A percentile compares a stretch with the other conserved stretches of the same genome.
phyloP scores from a whole-genome alignment of 805 yeast genomes.

The Candida glaebosa region DNA sequence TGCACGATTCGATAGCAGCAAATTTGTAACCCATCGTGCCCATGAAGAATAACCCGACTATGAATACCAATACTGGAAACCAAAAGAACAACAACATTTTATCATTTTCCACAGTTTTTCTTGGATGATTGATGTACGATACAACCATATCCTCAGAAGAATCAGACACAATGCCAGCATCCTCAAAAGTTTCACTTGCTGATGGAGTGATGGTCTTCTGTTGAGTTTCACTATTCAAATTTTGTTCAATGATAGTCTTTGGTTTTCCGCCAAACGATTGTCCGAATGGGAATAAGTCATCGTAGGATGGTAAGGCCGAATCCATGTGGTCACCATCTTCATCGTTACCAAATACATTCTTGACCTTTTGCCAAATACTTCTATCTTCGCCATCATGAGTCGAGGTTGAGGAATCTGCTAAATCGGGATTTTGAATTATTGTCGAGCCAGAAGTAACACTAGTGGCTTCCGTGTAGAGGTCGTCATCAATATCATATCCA shows the following conservation, averaged over 20 bases:
- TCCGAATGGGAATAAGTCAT: slow-evolving; percentile 67
- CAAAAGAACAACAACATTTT: slow-evolving; percentile 86
- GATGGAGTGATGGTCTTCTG: slow-evolving; percentile 5
- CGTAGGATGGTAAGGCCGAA: slow-evolving; percentile 60
- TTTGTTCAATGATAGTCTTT: slow-evolving; percentile 30
- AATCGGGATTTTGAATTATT: slow-evolving; percentile 3
- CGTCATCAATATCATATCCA: slow-evolving; percentile 9
- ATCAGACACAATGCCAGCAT: slow-evolving; percentile 34
- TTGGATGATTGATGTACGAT: slow-evolving; percentile 39
- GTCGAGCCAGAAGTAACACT: slow-evolving; percentile 4
- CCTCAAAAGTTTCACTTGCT: slow-evolving; percentile 18
- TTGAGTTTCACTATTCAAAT: slow-evolving; percentile 19
- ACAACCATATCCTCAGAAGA: slow-evolving; percentile 43
- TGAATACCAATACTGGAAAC: slow-evolving; percentile 70
- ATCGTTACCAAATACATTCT: slow-evolving; percentile 38
- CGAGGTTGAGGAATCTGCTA: neutral
- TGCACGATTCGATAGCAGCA: slow-evolving; percentile 31
- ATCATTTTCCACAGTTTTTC: slow-evolving; percentile 62
- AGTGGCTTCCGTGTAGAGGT: slow-evolving; percentile 6
- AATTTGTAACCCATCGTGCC: slow-evolving; percentile 38
- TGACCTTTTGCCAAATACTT: slow-evolving; percentile 43
- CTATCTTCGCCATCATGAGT: slow-evolving; percentile 3
- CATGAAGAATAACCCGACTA: slow-evolving; percentile 49
- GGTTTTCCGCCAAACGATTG: slow-evolving; percentile 28
- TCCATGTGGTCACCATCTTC: slow-evolving; percentile 17